A percentile compares a stretch with the other conserved stretches of the same genome.
phyloP scores from a whole-genome alignment of 768 basidiomycete genomes.

The Suillus brevipes region DNA sequence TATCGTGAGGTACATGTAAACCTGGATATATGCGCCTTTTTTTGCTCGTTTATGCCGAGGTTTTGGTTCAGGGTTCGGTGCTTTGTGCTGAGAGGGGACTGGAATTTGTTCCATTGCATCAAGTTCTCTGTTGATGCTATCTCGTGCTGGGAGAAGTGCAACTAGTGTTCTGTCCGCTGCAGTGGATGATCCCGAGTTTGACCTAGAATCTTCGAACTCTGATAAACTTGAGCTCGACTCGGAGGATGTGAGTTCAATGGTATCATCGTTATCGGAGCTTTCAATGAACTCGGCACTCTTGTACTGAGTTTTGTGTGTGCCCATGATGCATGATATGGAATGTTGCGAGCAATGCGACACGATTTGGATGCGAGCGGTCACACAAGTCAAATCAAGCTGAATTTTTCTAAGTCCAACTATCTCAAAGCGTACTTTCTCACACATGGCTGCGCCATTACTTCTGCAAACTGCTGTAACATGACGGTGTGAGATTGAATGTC shows the following conservation, averaged over 20 bases:
- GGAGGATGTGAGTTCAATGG: neutral
- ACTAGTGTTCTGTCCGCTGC: no score
- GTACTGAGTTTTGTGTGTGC: neutral
- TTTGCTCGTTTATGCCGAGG: neutral
- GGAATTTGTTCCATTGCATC: neutral
- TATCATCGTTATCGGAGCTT: neutral
- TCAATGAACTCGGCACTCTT: slow-evolving; percentile 5
- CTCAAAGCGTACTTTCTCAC: no score
- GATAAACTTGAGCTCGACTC: no score
- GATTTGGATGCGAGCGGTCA: neutral
- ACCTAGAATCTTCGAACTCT: no score
- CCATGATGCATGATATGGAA: neutral
- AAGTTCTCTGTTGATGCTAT: slow-evolving; percentile 7
- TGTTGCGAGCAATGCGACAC: neutral
- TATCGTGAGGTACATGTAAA: neutral
- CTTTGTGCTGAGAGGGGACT: no score
- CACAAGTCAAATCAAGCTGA: neutral
- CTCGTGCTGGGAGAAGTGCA: neutral
- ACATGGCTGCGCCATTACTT: slow-evolving; percentile 2
- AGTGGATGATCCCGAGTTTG: no score
- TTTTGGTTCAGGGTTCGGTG: no score
- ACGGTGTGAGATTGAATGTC: neutral
- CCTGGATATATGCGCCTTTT: slow-evolving; percentile 10
- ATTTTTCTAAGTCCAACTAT: slow-evolving; percentile 1
- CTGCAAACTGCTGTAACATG: slow-evolving; percentile 6